Evolutionary conservation across 192 early-diverging fungal genomes (phyloP), one percentile per base, ranked within the genome.

Genomic region (Phlyctochytrium arcticum): DNA sequence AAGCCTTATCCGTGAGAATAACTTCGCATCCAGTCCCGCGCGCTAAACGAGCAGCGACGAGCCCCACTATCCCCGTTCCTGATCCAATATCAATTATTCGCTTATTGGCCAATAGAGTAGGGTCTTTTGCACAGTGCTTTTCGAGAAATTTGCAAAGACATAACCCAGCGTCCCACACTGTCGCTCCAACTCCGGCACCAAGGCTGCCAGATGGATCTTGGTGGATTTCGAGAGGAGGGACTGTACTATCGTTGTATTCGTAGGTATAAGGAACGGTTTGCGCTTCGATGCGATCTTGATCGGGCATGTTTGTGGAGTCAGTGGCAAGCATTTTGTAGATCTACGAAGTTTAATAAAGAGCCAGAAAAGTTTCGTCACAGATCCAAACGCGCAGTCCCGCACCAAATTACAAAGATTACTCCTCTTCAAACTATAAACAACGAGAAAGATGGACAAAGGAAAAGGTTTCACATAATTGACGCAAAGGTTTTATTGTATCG

Each of bases 401-500:
- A n/a, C n/a, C n/a, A n/a, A n/a, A n/a, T n/a, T n/a, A n/a, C n/a
- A n/a, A n/a, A n/a, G n/a, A n/a, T n/a, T n/a, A n/a, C n/a, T n/a
- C n/a, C n/a, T n/a, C n/a, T n/a, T n/a, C n/a, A n/a, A n/a, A n/a
- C n/a, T n/a, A n/a, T n/a, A n/a, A n/a, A n/a, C n/a, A n/a, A n/a
- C n/a, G n/a, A n/a, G n/a, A n/a, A n/a, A n/a, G n/a, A n/a, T n/a
- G n/a, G n/a, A n/a, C n/a, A n/a, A n/a, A n/a, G n/a, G n/a, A n/a
- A n/a, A n/a, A n/a, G n/a, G n/a, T 4, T 53, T 23, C 62, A 80
- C 49, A 75, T 30, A 33, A 81, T 80, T 10, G 78, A 78, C 29
- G 85, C 88, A 77, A 95, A 93, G 12, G 93, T 88, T 60, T 89
- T 88, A 82, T 98, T 98, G 81, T 93, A 92, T 54, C 95, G 85